Base-by-base conservation (phyloP, 1,284 basidiomycete genomes). In the Papiliotrema laurentii region DNA sequence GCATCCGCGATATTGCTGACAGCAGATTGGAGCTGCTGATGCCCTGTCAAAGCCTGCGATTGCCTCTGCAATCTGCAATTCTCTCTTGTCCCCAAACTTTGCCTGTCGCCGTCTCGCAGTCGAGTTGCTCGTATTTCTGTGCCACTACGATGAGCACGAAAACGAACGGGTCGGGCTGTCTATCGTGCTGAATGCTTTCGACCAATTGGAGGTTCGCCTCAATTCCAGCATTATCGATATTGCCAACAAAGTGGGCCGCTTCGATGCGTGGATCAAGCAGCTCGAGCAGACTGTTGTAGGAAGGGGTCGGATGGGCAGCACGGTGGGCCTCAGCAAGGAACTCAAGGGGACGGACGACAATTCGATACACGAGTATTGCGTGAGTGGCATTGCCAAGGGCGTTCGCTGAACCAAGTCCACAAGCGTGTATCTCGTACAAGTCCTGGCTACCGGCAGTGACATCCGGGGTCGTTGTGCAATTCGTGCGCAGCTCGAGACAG, bases 271-370 rank as follows among this genome's bases (percentile, higher is more conserved):
- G 93, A 88, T 98, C 70, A 84, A 84, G 56, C 85, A 86, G 1
- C 77, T 94, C 53, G 87, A 93, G 61, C 76, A 77, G 33, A 83
- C 83, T 4, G 79, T 97, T 13, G 81, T 83, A 39, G 91, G 92
- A 1, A 77, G 91, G 51, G 94, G 96, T 1, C 87, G 85, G 69
- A 94, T 97, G 90, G 94, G 94, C 2, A 94, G 87, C 66, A 74
- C 88, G 42, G 94, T 98, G 7, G 94, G 96, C 2, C 89, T 90
- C 9, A 93, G 90, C 59, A 88, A 93, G 30, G 89, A 96, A 55
- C 81, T 94, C 51, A 83, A 80, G 65, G 60, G 63, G 28, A 52
- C 52, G 46, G 63, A 64, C 28, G 55, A 54, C 40, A 52, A 42
- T 40, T 43, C 52, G 35, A 54, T 70, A 3, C 41, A 59, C 7